phyloP scores from a whole-genome alignment of 2,329 filamentous ascomycete genomes.

The Chalara sp. region DNA sequence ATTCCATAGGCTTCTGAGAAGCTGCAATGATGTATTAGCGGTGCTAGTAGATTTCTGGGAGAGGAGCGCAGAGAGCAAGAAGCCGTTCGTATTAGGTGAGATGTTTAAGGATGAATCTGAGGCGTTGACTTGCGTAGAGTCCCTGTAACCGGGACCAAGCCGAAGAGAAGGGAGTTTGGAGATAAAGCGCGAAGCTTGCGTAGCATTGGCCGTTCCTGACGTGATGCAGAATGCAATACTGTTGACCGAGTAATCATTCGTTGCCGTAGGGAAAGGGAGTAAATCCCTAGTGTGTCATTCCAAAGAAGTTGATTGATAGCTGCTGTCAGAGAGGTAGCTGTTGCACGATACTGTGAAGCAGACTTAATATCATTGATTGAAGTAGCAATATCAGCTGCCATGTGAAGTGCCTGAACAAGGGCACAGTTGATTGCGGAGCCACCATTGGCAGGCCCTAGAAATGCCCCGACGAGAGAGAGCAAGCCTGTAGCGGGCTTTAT shows the following conservation, averaged over 20 bases:
- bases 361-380: slow-evolving; percentile 25
- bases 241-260: slow-evolving; percentile 27
- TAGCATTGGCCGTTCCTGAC: slow-evolving; percentile 27
- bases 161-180: slow-evolving; percentile 25
- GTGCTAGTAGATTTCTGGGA: slow-evolving; percentile 19
- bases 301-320: slow-evolving; percentile 28
- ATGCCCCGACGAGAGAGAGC: slow-evolving; percentile 1
- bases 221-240: slow-evolving; percentile 29
- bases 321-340: slow-evolving; percentile 17
- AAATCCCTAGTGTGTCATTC: slow-evolving; percentile 26
- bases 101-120: slow-evolving; percentile 21
- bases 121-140: slow-evolving; percentile 14
- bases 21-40: slow-evolving; percentile 11
- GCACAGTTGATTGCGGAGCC: slow-evolving; percentile 3
- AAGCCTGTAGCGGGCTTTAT: slow-evolving; percentile 4
- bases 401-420: slow-evolving; percentile 16
- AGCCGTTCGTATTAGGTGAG: slow-evolving; percentile 37
- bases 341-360: slow-evolving; percentile 16
- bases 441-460: slow-evolving; percentile 2
- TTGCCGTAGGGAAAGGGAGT: slow-evolving; percentile 23
- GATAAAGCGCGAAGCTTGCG: slow-evolving; percentile 25
- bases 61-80: slow-evolving; percentile 34
- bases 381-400: slow-evolving; percentile 22
- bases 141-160: slow-evolving; percentile 32
- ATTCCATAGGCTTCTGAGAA: slow-evolving; percentile 34